Evolutionary conservation across 2,329 filamentous ascomycete genomes (phyloP), one percentile per base, ranked within the genome.

Genomic region (Akanthomyces dipterigenus): DNA sequence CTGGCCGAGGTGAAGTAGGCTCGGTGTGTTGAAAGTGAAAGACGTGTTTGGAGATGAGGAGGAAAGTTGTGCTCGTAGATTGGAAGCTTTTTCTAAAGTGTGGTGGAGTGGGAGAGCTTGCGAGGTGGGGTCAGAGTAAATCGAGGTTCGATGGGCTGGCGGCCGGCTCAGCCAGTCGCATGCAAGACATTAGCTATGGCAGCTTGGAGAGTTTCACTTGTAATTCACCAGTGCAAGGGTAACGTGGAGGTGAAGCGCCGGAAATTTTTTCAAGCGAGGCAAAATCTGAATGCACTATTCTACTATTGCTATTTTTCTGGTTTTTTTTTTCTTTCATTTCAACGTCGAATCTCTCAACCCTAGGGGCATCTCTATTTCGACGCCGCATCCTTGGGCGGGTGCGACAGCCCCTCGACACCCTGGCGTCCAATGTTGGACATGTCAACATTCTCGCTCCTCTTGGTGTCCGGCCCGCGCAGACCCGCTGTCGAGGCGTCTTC

Each of bases 391-490:
- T 62, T 62, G 38, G 60, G 60, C 26, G 60, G 54, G 7, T 45
- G 31, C 38, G 31, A 42, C 24, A 88, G 72, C 42, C 77, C 76
- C 38, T 90, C 86, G 69, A 84, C 78, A 59, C 78, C 87, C 72
- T 89, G 80, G 49, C 88, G 80, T 14, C 87, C 88, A 61, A 90
- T 80, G 42, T 77, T 74, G 70, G 80, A 85, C 71, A 88, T 76
- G 68, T 83, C 81, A 49, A 79, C 78, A 5, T 80, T 77, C 69
- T 66, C 82, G 46, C 78, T 78, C 9, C 46, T 28, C 64, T 81
- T 82, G 43, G 86, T 86, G 5, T 84, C 83, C 3, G 85, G 83
- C 62, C 77, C 85, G 22, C 83, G 77, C 55, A 89, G 74, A 8
- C 84, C 85, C 26, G 78, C 74, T 40, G 79, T 74, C 14, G 81